Base-by-base conservation (phyloP, 495 filamentous ascomycete species). In the Penicillium paradoxum region DNA sequence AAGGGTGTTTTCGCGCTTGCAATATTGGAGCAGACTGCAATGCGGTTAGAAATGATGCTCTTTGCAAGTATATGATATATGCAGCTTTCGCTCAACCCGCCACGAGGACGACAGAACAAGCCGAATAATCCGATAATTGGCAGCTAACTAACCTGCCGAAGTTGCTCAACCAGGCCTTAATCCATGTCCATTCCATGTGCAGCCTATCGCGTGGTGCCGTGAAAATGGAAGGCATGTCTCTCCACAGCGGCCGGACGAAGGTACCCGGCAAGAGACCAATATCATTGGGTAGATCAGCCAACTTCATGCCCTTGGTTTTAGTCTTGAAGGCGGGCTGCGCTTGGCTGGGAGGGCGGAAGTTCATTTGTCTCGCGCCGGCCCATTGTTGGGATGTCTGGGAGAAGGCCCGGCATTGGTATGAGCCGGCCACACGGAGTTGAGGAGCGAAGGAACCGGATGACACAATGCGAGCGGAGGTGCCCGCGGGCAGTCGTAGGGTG, bases 221-320 rank as follows among this genome's bases (percentile, higher is more conserved):
- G 64, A 84, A 79, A 37, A 84, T 56, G 4, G 80, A 80, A 9
- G 83, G 82, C 56, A 77, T 66, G 45, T 83, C 79, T 30, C 58
- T 62, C 68, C 79, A 76, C 11, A 77, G 67, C n/a, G 82, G 83
- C 66, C 73, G 74, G 18, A 87, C 70, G 55, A 83, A 84, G 5
- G 83, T 86, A 58, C 80, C 76, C 30, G 66, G 65, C 41, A 84
- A 63, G 15, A 83, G 36, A 15, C 81, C 81, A 30, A 83, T 60
- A 64, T 85, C 82, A 50, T 75, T 70, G 5, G 72, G 73, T 21
- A 78, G 25, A 11, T 71, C 59, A 1, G 54, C 21, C 8, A 50
- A 50, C 10, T 54, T 37, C 18, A 68, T 44, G 13, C 67, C 60
- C 32, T 62, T 69, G 10, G 58, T 45, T 33, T 63, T 51, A 5